These are phyloP conservation scores for Cichorium intybus DNA, from an alignment of 140 eudicot genomes.

Conservation along the genomic window DNA sequence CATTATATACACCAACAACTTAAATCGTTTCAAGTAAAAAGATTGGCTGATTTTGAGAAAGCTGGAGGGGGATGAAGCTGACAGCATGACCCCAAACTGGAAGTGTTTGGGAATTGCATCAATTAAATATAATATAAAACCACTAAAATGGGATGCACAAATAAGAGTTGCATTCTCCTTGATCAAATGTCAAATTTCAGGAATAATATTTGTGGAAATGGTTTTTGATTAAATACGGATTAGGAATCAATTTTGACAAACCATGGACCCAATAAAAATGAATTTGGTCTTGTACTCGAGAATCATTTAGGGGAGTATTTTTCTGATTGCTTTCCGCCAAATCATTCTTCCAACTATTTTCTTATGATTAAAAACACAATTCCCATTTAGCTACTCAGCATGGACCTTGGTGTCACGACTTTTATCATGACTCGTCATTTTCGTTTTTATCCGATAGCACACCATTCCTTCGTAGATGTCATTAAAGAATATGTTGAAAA, in stretches of 20 bases:
- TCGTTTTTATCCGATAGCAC: too few relatives aligned
- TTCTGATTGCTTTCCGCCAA: too few relatives aligned
- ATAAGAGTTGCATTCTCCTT: constrained; percentile 25
- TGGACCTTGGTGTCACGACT: too few relatives aligned
- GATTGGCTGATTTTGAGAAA: not conserved
- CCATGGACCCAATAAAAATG: not conserved
- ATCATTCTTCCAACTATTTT: too few relatives aligned
- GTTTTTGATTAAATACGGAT: constrained; percentile 14
- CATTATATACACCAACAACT: constrained; percentile 16
- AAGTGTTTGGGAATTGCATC: not conserved
- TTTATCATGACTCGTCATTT: too few relatives aligned
- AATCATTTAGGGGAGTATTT: not conserved
- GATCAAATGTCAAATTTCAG: constrained; percentile 12
- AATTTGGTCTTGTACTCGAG: not conserved
- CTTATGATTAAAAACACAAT: too few relatives aligned
- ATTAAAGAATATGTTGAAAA: too few relatives aligned
- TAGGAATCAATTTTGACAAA: not conserved
- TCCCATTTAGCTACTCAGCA: too few relatives aligned
- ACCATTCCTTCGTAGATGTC: not conserved
- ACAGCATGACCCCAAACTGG: constrained; percentile 6
- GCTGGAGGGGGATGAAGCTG: constrained; percentile 13
- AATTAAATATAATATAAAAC: not conserved
- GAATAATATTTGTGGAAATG: constrained; percentile 20
- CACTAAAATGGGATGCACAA: constrained; percentile 26
- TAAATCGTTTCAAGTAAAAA: not conserved